Percentiles rank a stretch among this genome's conserved stretches.
Conservation (phyloP, 768 basidiomycete genomes). For the Solioccasus polychromus region DNA sequence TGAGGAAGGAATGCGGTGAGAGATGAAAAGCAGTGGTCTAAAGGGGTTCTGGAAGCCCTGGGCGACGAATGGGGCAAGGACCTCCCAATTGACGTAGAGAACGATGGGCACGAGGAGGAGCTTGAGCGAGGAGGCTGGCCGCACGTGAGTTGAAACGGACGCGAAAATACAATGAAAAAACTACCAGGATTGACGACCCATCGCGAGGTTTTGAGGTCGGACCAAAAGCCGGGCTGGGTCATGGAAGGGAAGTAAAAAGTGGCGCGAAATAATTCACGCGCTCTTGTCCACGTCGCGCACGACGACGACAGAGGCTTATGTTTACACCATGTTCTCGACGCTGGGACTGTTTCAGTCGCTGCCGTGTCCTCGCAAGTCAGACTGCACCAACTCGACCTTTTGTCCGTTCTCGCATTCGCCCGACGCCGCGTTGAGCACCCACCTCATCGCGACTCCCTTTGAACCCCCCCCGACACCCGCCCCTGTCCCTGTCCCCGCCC, state of each 20-base stretch:
- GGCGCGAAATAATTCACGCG: too few species aligned
- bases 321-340: slow-evolving; percentile 57
- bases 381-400: slow-evolving; percentile 44
- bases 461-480: slow-evolving; percentile 4
- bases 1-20: slow-evolving; percentile 55
- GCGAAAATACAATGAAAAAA: background rate
- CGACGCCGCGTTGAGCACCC: slow-evolving; percentile 32
- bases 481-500: slow-evolving; percentile 11
- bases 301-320: background rate
- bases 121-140: slow-evolving; percentile 60
- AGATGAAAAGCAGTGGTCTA: slow-evolving; percentile 64
- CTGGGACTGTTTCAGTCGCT: slow-evolving; percentile 54
- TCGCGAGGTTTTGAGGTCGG: slow-evolving; percentile 48
- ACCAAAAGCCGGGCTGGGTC: slow-evolving; percentile 35
- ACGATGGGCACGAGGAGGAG: slow-evolving; percentile 59
- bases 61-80: slow-evolving; percentile 46
- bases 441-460: slow-evolving; percentile 7
- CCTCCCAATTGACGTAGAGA: slow-evolving; percentile 64
- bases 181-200: slow-evolving; percentile 80
- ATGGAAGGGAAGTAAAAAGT: slow-evolving; percentile 21
- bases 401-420: slow-evolving; percentile 69
- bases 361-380: slow-evolving; percentile 52
- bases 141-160: background rate
- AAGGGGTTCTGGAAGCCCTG: slow-evolving; percentile 68
- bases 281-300: too few species aligned